Conservation (phyloP, 1,139 yeast species). For the Starmera stellimalicola region DNA sequence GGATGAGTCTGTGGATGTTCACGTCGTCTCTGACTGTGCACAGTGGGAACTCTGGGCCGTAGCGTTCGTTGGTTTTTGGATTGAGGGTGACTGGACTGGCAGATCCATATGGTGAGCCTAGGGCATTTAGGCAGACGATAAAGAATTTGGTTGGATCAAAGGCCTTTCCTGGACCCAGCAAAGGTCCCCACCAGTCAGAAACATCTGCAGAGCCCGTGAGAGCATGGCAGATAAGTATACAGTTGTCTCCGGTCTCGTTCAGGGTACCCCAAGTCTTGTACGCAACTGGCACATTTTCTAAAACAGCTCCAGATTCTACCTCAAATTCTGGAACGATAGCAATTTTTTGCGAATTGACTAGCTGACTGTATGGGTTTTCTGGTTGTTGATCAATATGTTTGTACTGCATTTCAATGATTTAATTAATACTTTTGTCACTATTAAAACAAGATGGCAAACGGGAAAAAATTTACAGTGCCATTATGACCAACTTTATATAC, state of each 20-base stretch:
- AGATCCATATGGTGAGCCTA: conserved; percentile 95
- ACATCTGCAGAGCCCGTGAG: conserved; percentile 93
- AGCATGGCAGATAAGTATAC: conserved; percentile 86
- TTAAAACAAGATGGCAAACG: too few relatives aligned
- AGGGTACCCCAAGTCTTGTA: conserved; percentile 92
- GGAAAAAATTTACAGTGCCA: too few relatives aligned
- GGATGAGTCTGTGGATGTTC: conserved; percentile 62
- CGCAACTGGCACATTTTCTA: conserved; percentile 78
- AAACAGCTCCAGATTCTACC: conserved; percentile 75
- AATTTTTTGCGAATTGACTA: conserved; percentile 75
- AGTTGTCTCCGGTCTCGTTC: conserved; percentile 59
- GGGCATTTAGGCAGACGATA: conserved; percentile 76
- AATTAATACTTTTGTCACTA: too few relatives aligned
- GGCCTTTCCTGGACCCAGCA: conserved; percentile 76
- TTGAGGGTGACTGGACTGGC: conserved; percentile 83
- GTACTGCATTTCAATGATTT: conserved; percentile 4
- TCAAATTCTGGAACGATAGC: conserved; percentile 69
- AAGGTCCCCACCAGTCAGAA: conserved; percentile 98
- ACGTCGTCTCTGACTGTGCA: conserved; percentile 91
- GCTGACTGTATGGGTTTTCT: conserved; percentile 55
- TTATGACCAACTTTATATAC: too few relatives aligned
- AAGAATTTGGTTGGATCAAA: conserved; percentile 86
- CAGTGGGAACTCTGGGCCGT: conserved; percentile 92
- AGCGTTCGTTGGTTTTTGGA: conserved; percentile 60
- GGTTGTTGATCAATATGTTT: conserved; percentile 11